These are phyloP conservation scores for Eutrema salsugineum DNA, from an alignment of 441 rosid species.

Conservation along the genomic window DNA sequence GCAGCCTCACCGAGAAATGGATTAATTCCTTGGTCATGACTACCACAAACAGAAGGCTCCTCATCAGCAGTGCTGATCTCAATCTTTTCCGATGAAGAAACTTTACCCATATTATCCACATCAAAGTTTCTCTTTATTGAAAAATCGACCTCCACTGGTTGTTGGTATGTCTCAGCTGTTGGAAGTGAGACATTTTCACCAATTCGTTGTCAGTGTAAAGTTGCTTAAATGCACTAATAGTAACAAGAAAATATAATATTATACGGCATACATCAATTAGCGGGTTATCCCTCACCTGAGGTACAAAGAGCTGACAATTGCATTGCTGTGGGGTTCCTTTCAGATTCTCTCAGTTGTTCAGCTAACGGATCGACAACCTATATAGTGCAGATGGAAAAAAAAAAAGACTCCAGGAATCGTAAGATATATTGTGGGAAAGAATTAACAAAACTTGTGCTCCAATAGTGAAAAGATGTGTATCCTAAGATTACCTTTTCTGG, in stretches of 20 bases:
- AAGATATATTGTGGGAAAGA: constrained; percentile 11
- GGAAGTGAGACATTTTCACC: constrained; percentile 25
- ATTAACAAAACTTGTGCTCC: neutral
- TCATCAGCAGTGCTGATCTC: constrained; percentile 33
- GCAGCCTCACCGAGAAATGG: constrained; percentile 80
- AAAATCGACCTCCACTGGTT: constrained; percentile 31
- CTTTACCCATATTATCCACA: constrained; percentile 30
- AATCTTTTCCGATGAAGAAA: constrained; percentile 35
- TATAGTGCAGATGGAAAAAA: constrained; percentile 25
- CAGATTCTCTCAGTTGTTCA: constrained; percentile 45
- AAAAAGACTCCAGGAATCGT: constrained; percentile 16
- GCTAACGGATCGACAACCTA: constrained; percentile 30
- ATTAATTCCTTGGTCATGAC: constrained; percentile 51
- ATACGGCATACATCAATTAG: constrained; percentile 23
- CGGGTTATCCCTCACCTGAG: constrained; percentile 35
- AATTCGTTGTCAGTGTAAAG: constrained; percentile 27
- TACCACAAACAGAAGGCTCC: constrained; percentile 36
- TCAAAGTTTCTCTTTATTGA: constrained; percentile 23
- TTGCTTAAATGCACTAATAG: neutral
- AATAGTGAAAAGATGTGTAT: constrained; percentile 13
- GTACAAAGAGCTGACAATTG: constrained; percentile 36
- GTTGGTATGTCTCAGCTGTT: constrained; percentile 42
- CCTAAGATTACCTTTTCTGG: constrained; percentile 34
- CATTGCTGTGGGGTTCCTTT: constrained; percentile 29
- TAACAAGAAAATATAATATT: neutral